A percentile compares a stretch with the other conserved stretches of the same genome.
phyloP scores from a whole-genome alignment of 2,329 filamentous ascomycete genomes.

The Triangularia verruculosa region DNA sequence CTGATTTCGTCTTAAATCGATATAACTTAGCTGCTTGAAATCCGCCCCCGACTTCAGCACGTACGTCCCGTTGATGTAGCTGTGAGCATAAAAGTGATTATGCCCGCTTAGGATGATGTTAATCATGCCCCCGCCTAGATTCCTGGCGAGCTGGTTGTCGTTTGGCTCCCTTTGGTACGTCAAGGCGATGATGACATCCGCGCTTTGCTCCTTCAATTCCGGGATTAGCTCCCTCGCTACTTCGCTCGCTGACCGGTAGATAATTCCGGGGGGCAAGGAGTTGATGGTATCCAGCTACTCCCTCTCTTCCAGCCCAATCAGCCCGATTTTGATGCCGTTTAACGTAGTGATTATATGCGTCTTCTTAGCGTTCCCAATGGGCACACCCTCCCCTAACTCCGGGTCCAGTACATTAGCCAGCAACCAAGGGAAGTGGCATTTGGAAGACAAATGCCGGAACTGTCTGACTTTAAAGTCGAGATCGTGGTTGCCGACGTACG shows the following conservation, averaged over 20 bases:
- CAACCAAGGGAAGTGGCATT: conserved; percentile 86
- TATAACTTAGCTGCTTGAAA: conserved; percentile 88
- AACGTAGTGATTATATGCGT: conserved; percentile 75
- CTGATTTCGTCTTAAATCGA: conserved; percentile 66
- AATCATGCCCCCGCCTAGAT: conserved; percentile 64
- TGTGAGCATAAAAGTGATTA: conserved; percentile 84
- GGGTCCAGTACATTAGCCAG: conserved; percentile 86
- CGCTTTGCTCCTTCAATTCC: conserved; percentile 68
- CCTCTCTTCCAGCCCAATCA: conserved; percentile 81
- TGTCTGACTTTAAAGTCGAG: conserved; percentile 87
- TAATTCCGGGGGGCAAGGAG: conserved; percentile 73
- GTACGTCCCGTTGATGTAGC: conserved; percentile 73
- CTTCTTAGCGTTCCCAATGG: conserved; percentile 71
- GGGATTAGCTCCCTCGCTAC: conserved; percentile 76
- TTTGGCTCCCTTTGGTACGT: conserved; percentile 88
- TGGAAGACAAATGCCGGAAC: conserved; percentile 66
- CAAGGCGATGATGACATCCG: conserved; percentile 77
- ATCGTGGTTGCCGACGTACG: conserved; percentile 89
- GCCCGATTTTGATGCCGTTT: conserved; percentile 80
- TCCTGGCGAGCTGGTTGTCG: conserved; percentile 78
- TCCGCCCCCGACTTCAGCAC: conserved; percentile 85
- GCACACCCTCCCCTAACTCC: conserved; percentile 68
- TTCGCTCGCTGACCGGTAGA: conserved; percentile 74
- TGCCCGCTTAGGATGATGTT: conserved; percentile 87
- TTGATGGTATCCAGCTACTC: conserved; percentile 93